Conservation (phyloP, 805 yeast species). For the Saccharomycopsis sp. region DNA sequence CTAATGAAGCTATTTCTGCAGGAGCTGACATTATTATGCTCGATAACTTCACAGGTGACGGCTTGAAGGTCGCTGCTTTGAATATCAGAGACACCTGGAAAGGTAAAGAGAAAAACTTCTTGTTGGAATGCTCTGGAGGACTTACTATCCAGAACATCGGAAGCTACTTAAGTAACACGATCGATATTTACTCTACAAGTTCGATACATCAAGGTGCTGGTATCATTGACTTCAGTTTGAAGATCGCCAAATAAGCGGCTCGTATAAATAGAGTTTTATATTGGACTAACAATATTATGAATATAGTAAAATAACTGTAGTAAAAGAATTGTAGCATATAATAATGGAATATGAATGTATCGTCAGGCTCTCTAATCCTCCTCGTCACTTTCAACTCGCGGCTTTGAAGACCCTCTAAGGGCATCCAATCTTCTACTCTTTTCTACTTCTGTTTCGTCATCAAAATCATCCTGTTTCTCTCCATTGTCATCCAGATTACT, state of each 20-base stretch:
- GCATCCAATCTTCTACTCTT: slow-evolving; percentile 20
- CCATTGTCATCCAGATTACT: slow-evolving; percentile 2
- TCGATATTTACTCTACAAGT: slow-evolving; percentile 87
- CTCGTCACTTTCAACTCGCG: slow-evolving; percentile 19
- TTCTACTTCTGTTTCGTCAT: slow-evolving; percentile 21
- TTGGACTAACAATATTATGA: too few relatives aligned
- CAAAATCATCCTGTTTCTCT: slow-evolving; percentile 8
- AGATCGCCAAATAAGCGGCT: slow-evolving; percentile 49
- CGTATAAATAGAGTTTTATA: too few relatives aligned
- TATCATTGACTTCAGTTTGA: slow-evolving; percentile 77
- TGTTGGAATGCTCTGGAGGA: slow-evolving; percentile 92
- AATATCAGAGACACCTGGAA: slow-evolving; percentile 53
- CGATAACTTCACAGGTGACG: slow-evolving; percentile 74
- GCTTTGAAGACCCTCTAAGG: slow-evolving; percentile 5
- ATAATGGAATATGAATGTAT: too few relatives aligned
- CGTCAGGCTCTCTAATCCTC: slow-evolving; percentile 10
- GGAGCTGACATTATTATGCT: slow-evolving; percentile 96
- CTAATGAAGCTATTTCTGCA: slow-evolving; percentile 85
- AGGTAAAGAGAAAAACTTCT: slow-evolving; percentile 34
- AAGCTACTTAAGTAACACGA: slow-evolving; percentile 62
- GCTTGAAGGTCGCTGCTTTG: slow-evolving; percentile 56
- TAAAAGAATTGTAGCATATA: too few relatives aligned
- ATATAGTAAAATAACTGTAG: neutral
- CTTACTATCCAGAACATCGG: slow-evolving; percentile 62
- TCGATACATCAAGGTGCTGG: slow-evolving; percentile 89